Evolutionary conservation across 1,284 basidiomycete genomes (phyloP).

Genomic region (Fomitopsis betulina): DNA sequence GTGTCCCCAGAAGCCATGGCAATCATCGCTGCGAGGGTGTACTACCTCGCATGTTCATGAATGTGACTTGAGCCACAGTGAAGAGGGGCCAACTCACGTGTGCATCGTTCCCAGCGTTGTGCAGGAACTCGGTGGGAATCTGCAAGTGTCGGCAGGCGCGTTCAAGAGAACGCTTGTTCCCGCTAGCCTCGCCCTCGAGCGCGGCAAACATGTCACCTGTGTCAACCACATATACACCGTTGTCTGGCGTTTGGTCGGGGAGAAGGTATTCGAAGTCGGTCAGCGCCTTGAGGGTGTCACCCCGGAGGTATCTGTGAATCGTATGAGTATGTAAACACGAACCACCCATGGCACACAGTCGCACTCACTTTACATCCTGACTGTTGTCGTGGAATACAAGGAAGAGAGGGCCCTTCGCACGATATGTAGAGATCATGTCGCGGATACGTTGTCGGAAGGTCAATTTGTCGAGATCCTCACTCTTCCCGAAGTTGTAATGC

Average conservation of each 20-base stretch:
- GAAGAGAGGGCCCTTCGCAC: conserved; percentile 57
- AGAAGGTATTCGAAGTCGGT: conserved; percentile 49
- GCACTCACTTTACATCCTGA: conserved; percentile 65
- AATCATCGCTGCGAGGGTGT: conserved; percentile 57
- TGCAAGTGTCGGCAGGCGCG: conserved; percentile 58
- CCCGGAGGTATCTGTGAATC: conserved; percentile 46
- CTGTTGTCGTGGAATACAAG: conserved; percentile 75
- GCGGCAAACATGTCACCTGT: conserved; percentile 70
- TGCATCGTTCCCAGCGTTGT: conserved; percentile 87
- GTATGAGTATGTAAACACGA: background rate
- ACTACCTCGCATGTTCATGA: conserved; percentile 35
- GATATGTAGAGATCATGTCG: conserved; percentile 41
- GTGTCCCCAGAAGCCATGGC: conserved; percentile 68
- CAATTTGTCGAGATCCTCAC: conserved; percentile 45
- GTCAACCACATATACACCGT: conserved; percentile 64
- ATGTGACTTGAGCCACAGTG: background rate
- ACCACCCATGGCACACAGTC: background rate
- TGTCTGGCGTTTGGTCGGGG: conserved; percentile 46
- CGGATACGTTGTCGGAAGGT: conserved; percentile 50
- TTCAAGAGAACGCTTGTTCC: conserved; percentile 50
- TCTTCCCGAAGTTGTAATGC: conserved; percentile 65
- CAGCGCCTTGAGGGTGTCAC: conserved; percentile 44
- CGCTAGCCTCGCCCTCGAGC: conserved; percentile 52
- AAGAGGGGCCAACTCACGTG: conserved; percentile 42
- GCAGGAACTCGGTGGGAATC: conserved; percentile 51